Base-by-base conservation (phyloP, 2,329 filamentous ascomycete genomes). In the Fusarium sp. region DNA sequence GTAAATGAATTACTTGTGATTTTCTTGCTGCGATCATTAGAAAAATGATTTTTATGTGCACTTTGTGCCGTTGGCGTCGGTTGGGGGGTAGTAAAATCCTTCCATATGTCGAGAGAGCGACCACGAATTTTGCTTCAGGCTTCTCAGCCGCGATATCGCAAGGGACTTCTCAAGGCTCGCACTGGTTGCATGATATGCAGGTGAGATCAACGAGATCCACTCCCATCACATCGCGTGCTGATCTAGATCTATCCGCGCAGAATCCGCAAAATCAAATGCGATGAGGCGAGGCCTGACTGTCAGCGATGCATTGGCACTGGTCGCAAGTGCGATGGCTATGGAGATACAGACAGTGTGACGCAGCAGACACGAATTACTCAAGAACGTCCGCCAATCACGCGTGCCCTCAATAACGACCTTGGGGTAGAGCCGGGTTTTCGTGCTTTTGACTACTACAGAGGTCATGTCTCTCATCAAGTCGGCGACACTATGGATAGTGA, bases 211-310 rank as follows among this genome's bases (percentile, higher is more conserved):
- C 4, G 6, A 18, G 27, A 27, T 27, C n/a, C 10, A 25, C 21
- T 8, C 7, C 9, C 14, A 19, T 21, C 25, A 29, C 9, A 27
- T 27, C 10, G 9, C 5, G 3, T 37, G 19, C 46, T 55, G 45
- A 31, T 18, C 8, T 31, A 8, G 15, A 44, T 35, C n/a, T 5
- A 15, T 11, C 9, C 21, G 5, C 7, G 7, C 7, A 68, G 65
- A 62, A 41, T 60, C 7, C 65, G 65, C 10, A 68, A 62, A 38
- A 35, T 68, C 7, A 68, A 68, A 48, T 68, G 65, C 7, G 65
- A 68, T 5, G 65, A 68, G 27, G 31, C 10, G 3, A 67, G 49
- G 16, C 65, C 65, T 0, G 54, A n/a, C 9, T 68, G 63, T n/a
- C 52, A 62, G n/a, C 65, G 63, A 16, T 68, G 65, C 8, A 21